Conservation (phyloP, 495 filamentous ascomycete genomes). For the Hypoxylon intermedium region DNA sequence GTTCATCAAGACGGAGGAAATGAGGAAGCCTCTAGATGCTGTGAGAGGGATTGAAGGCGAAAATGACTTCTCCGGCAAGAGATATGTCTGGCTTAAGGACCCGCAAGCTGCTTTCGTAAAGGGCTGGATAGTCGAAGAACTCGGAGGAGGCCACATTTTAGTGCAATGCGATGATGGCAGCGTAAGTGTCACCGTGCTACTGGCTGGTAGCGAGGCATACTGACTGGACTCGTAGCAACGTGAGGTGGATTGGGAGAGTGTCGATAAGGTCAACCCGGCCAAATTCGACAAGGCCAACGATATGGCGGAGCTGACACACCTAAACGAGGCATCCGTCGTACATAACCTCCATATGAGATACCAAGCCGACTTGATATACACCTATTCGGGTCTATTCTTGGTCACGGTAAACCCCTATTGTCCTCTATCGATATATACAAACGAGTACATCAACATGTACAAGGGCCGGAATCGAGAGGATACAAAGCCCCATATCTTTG, state of each 20-base stretch:
- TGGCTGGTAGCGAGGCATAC: background rate
- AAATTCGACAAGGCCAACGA: slow-evolving; percentile 99
- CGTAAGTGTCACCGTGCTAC: slow-evolving; percentile 57
- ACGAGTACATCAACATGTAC: slow-evolving; percentile 97
- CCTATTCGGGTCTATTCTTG: slow-evolving; percentile 96
- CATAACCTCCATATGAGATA: slow-evolving; percentile 95
- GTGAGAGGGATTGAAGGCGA: slow-evolving; percentile 86
- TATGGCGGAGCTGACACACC: slow-evolving; percentile 97
- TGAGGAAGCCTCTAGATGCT: slow-evolving; percentile 68
- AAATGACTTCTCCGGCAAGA: slow-evolving; percentile 98
- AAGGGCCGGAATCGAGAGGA: slow-evolving; percentile 88
- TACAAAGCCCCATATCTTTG: slow-evolving; percentile 96
- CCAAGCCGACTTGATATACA: slow-evolving; percentile 96
- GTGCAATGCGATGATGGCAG: slow-evolving; percentile 95
- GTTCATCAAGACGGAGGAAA: slow-evolving; percentile 87
- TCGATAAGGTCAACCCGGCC: slow-evolving; percentile 98
- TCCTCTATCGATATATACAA: slow-evolving; percentile 90
- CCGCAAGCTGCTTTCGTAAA: slow-evolving; percentile 85
- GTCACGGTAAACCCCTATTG: slow-evolving; percentile 98
- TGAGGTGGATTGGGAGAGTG: slow-evolving; percentile 79
- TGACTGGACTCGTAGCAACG: slow-evolving; percentile 69
- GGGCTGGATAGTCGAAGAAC: slow-evolving; percentile 87
- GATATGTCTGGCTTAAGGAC: slow-evolving; percentile 97
- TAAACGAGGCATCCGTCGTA: slow-evolving; percentile 97
- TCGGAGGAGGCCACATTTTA: slow-evolving; percentile 68